phyloP scores from a whole-genome alignment of 2,329 filamentous ascomycete species.

The Celoporthe dispersa region DNA sequence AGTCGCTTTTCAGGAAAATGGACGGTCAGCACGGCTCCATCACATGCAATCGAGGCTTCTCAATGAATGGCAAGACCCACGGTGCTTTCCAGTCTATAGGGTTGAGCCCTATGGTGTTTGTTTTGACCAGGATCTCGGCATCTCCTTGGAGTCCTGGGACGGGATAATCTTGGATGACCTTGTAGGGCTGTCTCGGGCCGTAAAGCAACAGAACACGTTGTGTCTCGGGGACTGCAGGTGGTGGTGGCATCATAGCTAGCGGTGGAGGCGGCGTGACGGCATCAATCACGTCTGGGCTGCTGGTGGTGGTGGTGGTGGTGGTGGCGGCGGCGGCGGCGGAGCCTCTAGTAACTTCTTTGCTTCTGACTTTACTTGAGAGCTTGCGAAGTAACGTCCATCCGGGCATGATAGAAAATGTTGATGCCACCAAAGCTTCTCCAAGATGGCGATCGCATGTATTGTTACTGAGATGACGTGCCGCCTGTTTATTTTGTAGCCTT shows the following conservation, averaged over 20 bases:
- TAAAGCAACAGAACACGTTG: slow-evolving; percentile 39
- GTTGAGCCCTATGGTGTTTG: slow-evolving; percentile 70
- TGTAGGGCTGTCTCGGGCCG: slow-evolving; percentile 37
- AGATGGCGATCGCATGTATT: neutral
- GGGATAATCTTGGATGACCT: slow-evolving; percentile 36
- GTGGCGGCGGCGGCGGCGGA: neutral
- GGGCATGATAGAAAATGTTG: slow-evolving; percentile 1
- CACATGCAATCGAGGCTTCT: neutral
- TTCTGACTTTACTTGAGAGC: slow-evolving; percentile 18
- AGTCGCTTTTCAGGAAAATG: slow-evolving; percentile 55
- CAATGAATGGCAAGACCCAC: slow-evolving; percentile 48
- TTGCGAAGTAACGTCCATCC: slow-evolving; percentile 25
- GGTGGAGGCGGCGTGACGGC: neutral
- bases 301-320: neutral
- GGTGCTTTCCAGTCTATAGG: slow-evolving; percentile 78
- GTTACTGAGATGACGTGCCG: slow-evolving; percentile 3
- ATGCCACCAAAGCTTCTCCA: neutral
- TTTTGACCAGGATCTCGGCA: slow-evolving; percentile 65
- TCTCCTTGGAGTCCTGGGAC: slow-evolving; percentile 35
- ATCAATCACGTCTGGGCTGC: neutral
- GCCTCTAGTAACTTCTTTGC: neutral
- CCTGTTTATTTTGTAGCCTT: neutral
- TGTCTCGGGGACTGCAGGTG: slow-evolving; percentile 31
- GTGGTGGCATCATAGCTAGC: slow-evolving; percentile 14
- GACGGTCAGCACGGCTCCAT: neutral